phyloP scores from a whole-genome alignment of 1,284 basidiomycete species.

The Porodaedalea pini region DNA sequence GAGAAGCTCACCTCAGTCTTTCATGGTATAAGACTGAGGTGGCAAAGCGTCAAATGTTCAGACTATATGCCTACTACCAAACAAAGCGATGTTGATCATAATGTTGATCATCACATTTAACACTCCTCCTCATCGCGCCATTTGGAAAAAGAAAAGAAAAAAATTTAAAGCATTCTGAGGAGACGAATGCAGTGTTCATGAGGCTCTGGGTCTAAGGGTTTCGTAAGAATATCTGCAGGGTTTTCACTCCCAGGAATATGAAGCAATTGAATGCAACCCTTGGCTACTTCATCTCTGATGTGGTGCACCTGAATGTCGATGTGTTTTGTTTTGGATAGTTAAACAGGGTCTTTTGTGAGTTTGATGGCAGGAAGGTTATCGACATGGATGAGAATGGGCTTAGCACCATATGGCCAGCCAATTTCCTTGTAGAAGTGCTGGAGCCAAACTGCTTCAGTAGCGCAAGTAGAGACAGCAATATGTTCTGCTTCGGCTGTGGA shows the following conservation, averaged over 20 bases:
- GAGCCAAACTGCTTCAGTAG: slow-evolving; percentile 23
- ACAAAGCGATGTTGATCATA: too few species aligned
- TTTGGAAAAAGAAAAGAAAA: too few species aligned
- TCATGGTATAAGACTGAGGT: too few species aligned
- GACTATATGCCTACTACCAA: too few species aligned
- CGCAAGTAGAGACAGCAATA: slow-evolving; percentile 24
- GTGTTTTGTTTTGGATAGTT: slow-evolving; percentile 37
- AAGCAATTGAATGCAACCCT: background rate
- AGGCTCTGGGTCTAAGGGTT: background rate
- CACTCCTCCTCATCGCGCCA: too few species aligned
- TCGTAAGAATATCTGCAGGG: slow-evolving; percentile 8
- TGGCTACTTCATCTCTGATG: slow-evolving; percentile 32
- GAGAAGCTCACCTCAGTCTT: too few species aligned
- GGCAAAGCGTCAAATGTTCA: too few species aligned
- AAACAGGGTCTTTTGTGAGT: slow-evolving; percentile 32
- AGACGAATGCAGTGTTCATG: background rate
- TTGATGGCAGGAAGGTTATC: slow-evolving; percentile 27
- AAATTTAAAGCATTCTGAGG: background rate
- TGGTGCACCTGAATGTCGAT: slow-evolving; percentile 41
- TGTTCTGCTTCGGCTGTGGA: slow-evolving; percentile 25
- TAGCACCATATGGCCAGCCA: background rate
- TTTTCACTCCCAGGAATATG: slow-evolving; percentile 3
- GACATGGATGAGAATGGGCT: background rate
- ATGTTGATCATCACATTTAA: too few species aligned
- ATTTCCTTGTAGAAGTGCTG: background rate